Percentiles rank a stretch among this genome's conserved stretches.
Evolutionary conservation across 305 asterid genomes (phyloP).

Genomic region (Fraxinus ornus): DNA sequence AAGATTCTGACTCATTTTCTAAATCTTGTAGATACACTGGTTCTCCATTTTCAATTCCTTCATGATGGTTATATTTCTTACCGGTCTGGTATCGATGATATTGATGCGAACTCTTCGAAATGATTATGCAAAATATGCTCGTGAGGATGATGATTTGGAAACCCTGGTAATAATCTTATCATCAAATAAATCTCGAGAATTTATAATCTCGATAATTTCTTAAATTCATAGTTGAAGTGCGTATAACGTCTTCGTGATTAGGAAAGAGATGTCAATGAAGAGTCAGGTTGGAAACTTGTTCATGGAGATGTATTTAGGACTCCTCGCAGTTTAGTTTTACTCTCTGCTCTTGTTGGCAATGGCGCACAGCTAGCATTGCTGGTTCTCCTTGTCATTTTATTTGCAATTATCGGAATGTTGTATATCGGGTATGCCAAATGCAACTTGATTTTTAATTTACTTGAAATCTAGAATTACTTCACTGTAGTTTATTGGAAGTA

Average conservation of each 20-base stretch:
- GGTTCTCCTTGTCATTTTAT: slow-evolving; percentile 50
- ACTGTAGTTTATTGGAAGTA: neutral
- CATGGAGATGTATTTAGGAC: slow-evolving; percentile 57
- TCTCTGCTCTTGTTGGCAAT: slow-evolving; percentile 54
- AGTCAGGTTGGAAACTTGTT: slow-evolving; percentile 37
- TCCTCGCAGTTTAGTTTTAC: slow-evolving; percentile 37
- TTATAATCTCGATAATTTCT: neutral
- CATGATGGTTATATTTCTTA: slow-evolving; percentile 66
- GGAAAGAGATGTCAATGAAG: slow-evolving; percentile 61
- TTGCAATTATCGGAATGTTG: slow-evolving; percentile 53
- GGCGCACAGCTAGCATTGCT: slow-evolving; percentile 50
- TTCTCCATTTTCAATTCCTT: slow-evolving; percentile 63
- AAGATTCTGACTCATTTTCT: slow-evolving; percentile 12
- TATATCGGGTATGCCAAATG: slow-evolving; percentile 48
- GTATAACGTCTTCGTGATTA: slow-evolving; percentile 14
- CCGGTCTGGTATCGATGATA: slow-evolving; percentile 58
- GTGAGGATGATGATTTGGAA: slow-evolving; percentile 60
- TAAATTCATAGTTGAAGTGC: neutral
- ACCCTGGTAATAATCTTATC: slow-evolving; percentile 37
- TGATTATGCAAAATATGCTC: slow-evolving; percentile 60
- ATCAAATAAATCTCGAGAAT: neutral
- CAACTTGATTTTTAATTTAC: neutral
- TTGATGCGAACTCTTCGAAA: slow-evolving; percentile 54
- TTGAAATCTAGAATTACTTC: neutral
- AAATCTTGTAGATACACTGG: slow-evolving; percentile 57